phyloP scores from a whole-genome alignment of 495 filamentous ascomycete species.

The Xanthoparmelia taractica region DNA sequence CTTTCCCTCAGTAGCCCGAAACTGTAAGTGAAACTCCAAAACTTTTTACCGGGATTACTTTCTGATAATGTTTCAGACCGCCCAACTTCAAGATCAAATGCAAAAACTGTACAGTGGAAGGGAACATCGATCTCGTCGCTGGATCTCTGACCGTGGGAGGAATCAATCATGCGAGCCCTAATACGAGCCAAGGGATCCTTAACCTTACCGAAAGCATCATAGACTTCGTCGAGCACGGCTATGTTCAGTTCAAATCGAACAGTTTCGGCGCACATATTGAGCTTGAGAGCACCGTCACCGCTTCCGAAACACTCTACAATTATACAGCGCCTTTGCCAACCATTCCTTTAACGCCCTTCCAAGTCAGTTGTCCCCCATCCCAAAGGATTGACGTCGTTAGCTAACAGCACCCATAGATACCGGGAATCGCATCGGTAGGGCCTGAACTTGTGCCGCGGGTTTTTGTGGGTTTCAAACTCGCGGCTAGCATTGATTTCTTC shows the following conservation, averaged over 20 bases:
- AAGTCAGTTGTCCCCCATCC: too few species aligned
- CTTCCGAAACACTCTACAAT: slow-evolving; percentile 14
- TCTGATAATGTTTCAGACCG: slow-evolving; percentile 9
- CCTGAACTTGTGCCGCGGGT: slow-evolving; percentile 26
- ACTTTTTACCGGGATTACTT: neutral
- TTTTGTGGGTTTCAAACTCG: slow-evolving; percentile 18
- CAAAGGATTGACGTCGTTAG: too few species aligned
- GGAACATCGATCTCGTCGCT: slow-evolving; percentile 26
- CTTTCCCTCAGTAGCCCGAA: slow-evolving; percentile 11
- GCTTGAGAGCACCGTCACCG: slow-evolving; percentile 24
- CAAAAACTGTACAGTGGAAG: slow-evolving; percentile 30
- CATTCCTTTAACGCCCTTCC: slow-evolving; percentile 28
- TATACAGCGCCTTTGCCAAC: slow-evolving; percentile 24
- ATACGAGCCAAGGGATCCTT: neutral
- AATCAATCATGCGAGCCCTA: slow-evolving; percentile 1
- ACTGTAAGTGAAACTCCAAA: slow-evolving; percentile 6
- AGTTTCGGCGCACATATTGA: slow-evolving; percentile 30
- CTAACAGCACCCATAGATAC: slow-evolving; percentile 22
- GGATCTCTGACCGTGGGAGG: slow-evolving; percentile 23
- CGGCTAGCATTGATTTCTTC: slow-evolving; percentile 25
- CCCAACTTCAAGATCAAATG: slow-evolving; percentile 24
- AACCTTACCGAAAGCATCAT: slow-evolving; percentile 19
- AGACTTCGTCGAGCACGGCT: slow-evolving; percentile 25
- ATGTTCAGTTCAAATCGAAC: slow-evolving; percentile 25
- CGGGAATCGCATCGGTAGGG: slow-evolving; percentile 29